Conservation (phyloP, 202 grass and related monocot species). For the Sporobolus alterniflorus region DNA sequence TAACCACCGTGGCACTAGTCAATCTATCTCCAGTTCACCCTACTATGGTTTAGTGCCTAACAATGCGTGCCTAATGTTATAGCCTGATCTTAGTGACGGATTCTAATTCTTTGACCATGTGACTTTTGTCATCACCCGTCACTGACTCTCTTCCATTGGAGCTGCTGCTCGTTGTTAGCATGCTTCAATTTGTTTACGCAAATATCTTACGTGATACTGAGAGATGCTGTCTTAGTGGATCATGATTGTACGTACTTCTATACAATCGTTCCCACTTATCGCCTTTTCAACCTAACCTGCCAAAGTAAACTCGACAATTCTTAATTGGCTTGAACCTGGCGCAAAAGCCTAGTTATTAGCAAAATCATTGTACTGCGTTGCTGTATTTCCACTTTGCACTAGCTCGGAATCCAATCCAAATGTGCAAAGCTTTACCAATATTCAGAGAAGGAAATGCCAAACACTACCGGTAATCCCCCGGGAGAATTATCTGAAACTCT, state of each 20-base stretch:
- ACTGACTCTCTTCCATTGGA: conserved; percentile 37
- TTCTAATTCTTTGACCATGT: conserved; percentile 2
- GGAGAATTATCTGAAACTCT: conserved; percentile 36
- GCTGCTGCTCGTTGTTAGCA: conserved; percentile 6
- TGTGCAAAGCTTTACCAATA: not conserved
- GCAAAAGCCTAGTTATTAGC: not conserved
- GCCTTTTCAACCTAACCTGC: conserved; percentile 18
- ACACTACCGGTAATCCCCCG: conserved; percentile 18
- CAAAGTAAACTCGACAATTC: not conserved
- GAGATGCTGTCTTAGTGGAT: conserved; percentile 21
- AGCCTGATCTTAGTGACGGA: not conserved
- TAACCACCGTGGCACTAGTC: conserved; percentile 5
- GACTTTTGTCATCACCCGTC: not conserved
- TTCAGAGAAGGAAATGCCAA: not conserved
- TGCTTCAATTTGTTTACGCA: conserved; percentile 15
- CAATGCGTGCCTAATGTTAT: not conserved
- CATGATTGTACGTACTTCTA: conserved; percentile 13
- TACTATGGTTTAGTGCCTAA: conserved; percentile 10
- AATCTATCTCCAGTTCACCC: not conserved
- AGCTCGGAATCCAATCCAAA: conserved; percentile 7
- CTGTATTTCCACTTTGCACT: conserved; percentile 1
- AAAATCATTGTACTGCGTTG: conserved; percentile 21
- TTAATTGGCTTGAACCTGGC: conserved; percentile 17
- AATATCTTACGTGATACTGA: conserved; percentile 34
- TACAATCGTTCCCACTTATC: not conserved